phyloP scores from a whole-genome alignment of 176 grass and related monocot species.

The Zizania latifolia region DNA sequence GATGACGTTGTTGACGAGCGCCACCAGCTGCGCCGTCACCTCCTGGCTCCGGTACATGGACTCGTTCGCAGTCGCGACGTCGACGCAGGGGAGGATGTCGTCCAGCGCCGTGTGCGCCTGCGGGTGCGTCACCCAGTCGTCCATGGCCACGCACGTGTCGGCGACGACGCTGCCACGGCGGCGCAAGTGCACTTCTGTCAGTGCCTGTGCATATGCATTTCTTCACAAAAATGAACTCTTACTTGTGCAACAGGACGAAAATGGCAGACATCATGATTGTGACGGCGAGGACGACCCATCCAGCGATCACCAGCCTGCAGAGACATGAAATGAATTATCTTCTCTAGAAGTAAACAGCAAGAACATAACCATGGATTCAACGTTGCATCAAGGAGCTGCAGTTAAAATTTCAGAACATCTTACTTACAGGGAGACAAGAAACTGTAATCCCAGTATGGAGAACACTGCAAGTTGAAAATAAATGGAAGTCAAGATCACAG shows the following conservation, averaged over 20 bases:
- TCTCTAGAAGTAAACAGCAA: not conserved
- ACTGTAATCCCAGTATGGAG: slow-evolving; percentile 64
- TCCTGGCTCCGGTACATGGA: slow-evolving; percentile 64
- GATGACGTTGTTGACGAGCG: slow-evolving; percentile 80
- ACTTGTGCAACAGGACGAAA: slow-evolving; percentile 88
- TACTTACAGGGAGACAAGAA: slow-evolving; percentile 77
- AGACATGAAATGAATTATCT: not conserved
- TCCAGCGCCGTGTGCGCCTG: slow-evolving; percentile 69
- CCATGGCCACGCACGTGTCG: slow-evolving; percentile 83
- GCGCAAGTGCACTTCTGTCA: not conserved
- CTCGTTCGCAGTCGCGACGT: slow-evolving; percentile 68
- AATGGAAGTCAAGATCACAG: slow-evolving; percentile 10
- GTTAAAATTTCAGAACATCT: not conserved
- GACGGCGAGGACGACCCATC: slow-evolving; percentile 63
- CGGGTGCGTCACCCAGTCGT: slow-evolving; percentile 77
- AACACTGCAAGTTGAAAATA: slow-evolving; percentile 59
- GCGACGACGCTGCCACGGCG: slow-evolving; percentile 59
- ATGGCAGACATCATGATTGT: slow-evolving; percentile 54
- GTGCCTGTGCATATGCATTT: too few relatives aligned
- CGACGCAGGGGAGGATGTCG: slow-evolving; percentile 80
- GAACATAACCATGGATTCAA: not conserved
- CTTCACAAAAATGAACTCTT: slow-evolving; percentile 24
- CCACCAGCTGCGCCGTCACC: slow-evolving; percentile 82
- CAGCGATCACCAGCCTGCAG: slow-evolving; percentile 57
- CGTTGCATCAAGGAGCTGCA: not conserved